These are phyloP conservation scores for Drosera capensis DNA, from an alignment of 148 eudicot genomes.

Conservation along the genomic window DNA sequence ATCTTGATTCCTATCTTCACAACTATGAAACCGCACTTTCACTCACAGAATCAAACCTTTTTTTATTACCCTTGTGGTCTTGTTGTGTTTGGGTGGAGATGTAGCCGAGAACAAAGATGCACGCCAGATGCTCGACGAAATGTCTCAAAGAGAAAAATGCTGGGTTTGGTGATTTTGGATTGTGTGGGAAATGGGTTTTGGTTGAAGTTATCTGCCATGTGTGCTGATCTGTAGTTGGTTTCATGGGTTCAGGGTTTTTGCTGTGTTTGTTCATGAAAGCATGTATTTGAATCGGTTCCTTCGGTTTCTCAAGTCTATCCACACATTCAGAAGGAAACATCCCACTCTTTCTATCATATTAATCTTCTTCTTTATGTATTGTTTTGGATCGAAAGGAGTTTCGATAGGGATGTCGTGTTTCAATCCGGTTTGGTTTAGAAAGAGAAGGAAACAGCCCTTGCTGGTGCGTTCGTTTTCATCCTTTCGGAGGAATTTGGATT, in stretches of 20 bases:
- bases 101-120: too few species aligned
- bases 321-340: conserved; percentile 47
- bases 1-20: conserved; percentile 11
- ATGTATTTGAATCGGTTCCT: conserved; percentile 71
- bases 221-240: too few species aligned
- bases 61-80: not conserved
- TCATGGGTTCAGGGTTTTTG: conserved; percentile 5
- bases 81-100: too few species aligned
- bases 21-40: conserved; percentile 13
- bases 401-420: conserved; percentile 60
- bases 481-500: conserved; percentile 26
- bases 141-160: too few species aligned
- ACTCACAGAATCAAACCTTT: conserved; percentile 1
- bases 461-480: conserved; percentile 28
- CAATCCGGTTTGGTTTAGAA: conserved; percentile 35
- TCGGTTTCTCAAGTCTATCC: conserved; percentile 61
- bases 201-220: too few species aligned
- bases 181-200: too few species aligned
- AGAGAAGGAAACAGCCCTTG: conserved; percentile 23
- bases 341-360: conserved; percentile 10
- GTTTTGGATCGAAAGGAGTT: not conserved
- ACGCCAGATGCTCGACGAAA: too few species aligned
- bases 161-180: too few species aligned
- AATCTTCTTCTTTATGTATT: not conserved
- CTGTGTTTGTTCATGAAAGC: conserved; percentile 10